Evolutionary conservation across 2,329 filamentous ascomycete genomes (phyloP), one percentile per base, ranked within the genome.

Genomic region (Xylariaceae sp.): DNA sequence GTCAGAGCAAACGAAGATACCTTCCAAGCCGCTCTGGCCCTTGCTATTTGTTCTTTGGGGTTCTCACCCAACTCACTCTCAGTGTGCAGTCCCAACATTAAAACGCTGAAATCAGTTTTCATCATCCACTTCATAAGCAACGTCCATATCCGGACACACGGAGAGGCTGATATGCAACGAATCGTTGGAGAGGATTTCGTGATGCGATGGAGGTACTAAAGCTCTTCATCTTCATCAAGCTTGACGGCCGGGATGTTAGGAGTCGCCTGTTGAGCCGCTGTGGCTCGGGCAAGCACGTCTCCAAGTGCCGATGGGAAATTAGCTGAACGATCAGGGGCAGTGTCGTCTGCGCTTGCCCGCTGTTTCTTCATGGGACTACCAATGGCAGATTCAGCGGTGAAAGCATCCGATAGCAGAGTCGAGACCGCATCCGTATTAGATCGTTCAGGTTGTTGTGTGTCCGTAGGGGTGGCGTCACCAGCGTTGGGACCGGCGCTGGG

Each of bases 291-390:
- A 41, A 75, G 65, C 46, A 75, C 68, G 58, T 75, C 72, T 28
- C 72, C 73, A 45, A 75, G 60, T 14, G 70, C 68, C 13, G 71
- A 62, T 19, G 71, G 71, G 53, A 74, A 72, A 16, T 63, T 65
- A 14, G 60, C 50, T 9, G 66, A 64, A 31, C 66, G 63, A 46
- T 75, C 71, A 45, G 72, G 73, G 48, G 77, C 71, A 38, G 74
- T 69, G 7, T 74, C 78, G 7, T 77, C 75, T 19, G 83, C 62
- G 61, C 84, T 88, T 1, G 86, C 81, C 34, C 88, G 78, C 52
- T 89, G 86, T 66, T 86, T 90, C 77, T 91, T 91, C 62, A 89
- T 78, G 1, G 88, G 88, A 59, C 86, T 90, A 45, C 84, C 87
- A 18, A 90, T 69, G 5, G 74, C 66, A 7, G 68, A 67, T 33